phyloP scores from a whole-genome alignment of 2,329 filamentous ascomycete genomes.

The Parastagonospora nodorum region DNA sequence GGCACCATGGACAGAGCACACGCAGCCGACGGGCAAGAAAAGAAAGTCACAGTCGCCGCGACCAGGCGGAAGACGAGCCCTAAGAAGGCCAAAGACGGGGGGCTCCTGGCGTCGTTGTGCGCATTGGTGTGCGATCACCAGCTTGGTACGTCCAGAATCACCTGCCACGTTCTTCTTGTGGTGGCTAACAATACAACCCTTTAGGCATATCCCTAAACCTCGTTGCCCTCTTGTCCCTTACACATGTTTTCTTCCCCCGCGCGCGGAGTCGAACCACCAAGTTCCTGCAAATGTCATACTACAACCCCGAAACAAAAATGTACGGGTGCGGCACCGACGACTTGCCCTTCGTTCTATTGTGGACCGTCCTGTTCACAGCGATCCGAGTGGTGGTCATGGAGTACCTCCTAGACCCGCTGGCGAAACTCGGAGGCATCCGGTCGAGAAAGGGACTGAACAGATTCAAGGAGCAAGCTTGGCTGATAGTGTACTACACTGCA shows the following conservation, averaged over 20 bases:
- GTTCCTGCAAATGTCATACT: constrained; percentile 87
- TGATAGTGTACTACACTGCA: constrained; percentile 78
- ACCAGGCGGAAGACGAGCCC: constrained; percentile 22
- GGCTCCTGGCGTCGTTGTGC: constrained; percentile 64
- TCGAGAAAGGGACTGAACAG: constrained; percentile 77
- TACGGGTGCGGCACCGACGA: constrained; percentile 84
- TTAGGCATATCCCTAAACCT: constrained; percentile 84
- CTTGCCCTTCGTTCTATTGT: constrained; percentile 74
- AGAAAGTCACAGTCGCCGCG: constrained; percentile 13
- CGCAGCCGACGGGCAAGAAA: constrained; percentile 12
- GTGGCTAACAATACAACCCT: constrained; percentile 8
- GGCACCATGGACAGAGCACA: constrained; percentile 10
- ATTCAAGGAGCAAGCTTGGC: constrained; percentile 94
- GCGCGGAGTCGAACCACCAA: constrained; percentile 79
- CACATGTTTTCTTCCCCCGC: constrained; percentile 81
- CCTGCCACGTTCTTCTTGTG: neutral
- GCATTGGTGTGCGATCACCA: constrained; percentile 79
- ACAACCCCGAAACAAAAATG: constrained; percentile 67
- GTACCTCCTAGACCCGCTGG: constrained; percentile 80
- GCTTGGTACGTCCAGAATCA: constrained; percentile 64
- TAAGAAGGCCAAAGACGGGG: constrained; percentile 66
- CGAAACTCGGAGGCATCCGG: constrained; percentile 71
- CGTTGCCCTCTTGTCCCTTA: constrained; percentile 78
- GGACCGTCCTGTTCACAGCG: constrained; percentile 83
- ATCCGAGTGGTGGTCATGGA: constrained; percentile 85